A percentile compares a stretch with the other conserved stretches of the same genome.
Evolutionary conservation across 1,284 basidiomycete genomes (phyloP).

Genomic region (Sporisorium iseilematis-ciliati): DNA sequence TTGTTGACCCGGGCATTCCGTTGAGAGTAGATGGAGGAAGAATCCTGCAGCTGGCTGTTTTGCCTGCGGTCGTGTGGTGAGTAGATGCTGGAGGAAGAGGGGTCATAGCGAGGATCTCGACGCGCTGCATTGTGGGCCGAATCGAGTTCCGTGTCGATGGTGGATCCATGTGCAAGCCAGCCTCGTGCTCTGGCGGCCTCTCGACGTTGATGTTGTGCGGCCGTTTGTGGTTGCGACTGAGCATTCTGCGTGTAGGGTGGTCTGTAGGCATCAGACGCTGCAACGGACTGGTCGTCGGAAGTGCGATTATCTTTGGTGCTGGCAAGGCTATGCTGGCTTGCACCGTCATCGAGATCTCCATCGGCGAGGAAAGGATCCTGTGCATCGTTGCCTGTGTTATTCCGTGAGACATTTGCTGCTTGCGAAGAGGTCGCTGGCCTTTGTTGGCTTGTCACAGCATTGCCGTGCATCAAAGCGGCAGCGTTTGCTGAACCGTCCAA

Average conservation of each 20-base stretch:
- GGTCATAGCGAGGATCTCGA: slow-evolving; percentile 10
- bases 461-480: too few species aligned
- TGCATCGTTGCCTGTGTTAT: slow-evolving; percentile 17
- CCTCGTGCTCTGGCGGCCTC: slow-evolving; percentile 34
- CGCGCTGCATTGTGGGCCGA: background rate
- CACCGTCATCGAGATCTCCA: slow-evolving; percentile 46
- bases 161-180: slow-evolving; percentile 55
- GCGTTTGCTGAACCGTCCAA: slow-evolving; percentile 28
- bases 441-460: slow-evolving; percentile 1
- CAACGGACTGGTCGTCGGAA: slow-evolving; percentile 23
- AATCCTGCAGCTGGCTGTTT: slow-evolving; percentile 21
- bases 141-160: slow-evolving; percentile 21
- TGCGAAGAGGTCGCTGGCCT: background rate
- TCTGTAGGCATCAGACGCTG: slow-evolving; percentile 4
- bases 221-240: slow-evolving; percentile 11
- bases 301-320: slow-evolving; percentile 28
- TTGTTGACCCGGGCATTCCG: slow-evolving; percentile 10
- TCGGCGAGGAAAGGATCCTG: slow-evolving; percentile 56
- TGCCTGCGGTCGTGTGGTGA: slow-evolving; percentile 8
- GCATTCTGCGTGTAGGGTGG: slow-evolving; percentile 1
- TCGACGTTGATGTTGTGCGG: slow-evolving; percentile 23
- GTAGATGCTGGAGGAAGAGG: slow-evolving; percentile 27
- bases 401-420: background rate
- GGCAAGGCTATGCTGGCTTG: slow-evolving; percentile 37
- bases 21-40: slow-evolving; percentile 34